Percentiles rank a stretch among this genome's conserved stretches.
These are phyloP conservation scores for Auricularia sp. DNA, from an alignment of 768 basidiomycete genomes.

Conservation along the genomic window DNA sequence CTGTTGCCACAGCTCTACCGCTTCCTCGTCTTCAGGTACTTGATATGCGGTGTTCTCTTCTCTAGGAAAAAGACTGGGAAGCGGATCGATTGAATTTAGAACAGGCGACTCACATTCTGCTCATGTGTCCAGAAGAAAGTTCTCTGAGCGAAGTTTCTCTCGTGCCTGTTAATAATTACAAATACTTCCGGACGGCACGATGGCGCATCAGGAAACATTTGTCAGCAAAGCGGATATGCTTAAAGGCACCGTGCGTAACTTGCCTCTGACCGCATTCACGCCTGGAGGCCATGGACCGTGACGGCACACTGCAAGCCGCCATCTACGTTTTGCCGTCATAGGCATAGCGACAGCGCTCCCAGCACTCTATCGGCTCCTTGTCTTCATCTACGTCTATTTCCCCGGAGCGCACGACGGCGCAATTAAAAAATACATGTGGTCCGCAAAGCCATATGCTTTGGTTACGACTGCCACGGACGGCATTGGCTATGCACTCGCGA, in stretches of 20 bases:
- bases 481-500: slow-evolving; percentile 8
- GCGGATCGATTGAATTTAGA: no score
- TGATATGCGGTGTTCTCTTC: background rate
- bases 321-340: background rate
- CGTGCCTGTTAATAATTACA: no score
- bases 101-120: no score
- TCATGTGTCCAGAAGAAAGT: no score
- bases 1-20: background rate
- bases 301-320: background rate
- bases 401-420: background rate
- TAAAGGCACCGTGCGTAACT: background rate
- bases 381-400: background rate
- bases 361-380: background rate
- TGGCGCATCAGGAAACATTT: no score
- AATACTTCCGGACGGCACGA: no score
- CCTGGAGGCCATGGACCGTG: background rate
- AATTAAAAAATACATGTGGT: background rate
- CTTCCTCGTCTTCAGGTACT: background rate
- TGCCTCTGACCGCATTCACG: slow-evolving; percentile 1
- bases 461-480: slow-evolving; percentile 8
- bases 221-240: no score
- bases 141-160: no score
- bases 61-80: background rate
- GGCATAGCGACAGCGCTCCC: background rate
- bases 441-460: slow-evolving; percentile 4